These are phyloP conservation scores for Plasmodium knowlesi DNA, from an alignment of 169 alveolate species.

Conservation along the genomic window DNA sequence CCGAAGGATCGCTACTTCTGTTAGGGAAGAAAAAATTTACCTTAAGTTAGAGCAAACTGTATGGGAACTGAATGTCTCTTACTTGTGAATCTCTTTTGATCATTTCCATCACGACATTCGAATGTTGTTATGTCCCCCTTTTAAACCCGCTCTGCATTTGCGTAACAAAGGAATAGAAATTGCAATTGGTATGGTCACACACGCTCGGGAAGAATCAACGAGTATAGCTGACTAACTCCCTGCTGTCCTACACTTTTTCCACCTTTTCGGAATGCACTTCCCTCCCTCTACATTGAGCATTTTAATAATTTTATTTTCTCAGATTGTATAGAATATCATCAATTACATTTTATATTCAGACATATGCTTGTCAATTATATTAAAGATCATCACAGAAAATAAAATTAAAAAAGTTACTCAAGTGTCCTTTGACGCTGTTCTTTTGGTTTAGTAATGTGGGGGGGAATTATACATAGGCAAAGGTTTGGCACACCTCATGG, in stretches of 20 bases:
- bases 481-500: not conserved
- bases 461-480: not conserved
- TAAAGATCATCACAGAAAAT: conserved; percentile 55
- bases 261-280: not conserved
- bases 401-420: conserved; percentile 2
- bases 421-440: not conserved
- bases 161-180: not conserved
- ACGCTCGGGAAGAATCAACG: not conserved
- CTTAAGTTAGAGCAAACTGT: not conserved
- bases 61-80: not conserved
- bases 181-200: not conserved
- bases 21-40: not conserved
- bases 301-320: conserved; percentile 69
- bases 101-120: not conserved
- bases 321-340: conserved; percentile 48
- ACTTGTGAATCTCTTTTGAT: not conserved
- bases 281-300: not conserved
- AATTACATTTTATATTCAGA: conserved; percentile 46
- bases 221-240: not conserved
- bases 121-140: not conserved
- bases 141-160: not conserved
- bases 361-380: conserved; percentile 77
- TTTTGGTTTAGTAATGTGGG: not conserved
- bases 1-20: not conserved
- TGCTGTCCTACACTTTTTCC: not conserved